Base-by-base conservation (phyloP, 106 monocot genomes). In the Acanthochlamys bracteata region DNA sequence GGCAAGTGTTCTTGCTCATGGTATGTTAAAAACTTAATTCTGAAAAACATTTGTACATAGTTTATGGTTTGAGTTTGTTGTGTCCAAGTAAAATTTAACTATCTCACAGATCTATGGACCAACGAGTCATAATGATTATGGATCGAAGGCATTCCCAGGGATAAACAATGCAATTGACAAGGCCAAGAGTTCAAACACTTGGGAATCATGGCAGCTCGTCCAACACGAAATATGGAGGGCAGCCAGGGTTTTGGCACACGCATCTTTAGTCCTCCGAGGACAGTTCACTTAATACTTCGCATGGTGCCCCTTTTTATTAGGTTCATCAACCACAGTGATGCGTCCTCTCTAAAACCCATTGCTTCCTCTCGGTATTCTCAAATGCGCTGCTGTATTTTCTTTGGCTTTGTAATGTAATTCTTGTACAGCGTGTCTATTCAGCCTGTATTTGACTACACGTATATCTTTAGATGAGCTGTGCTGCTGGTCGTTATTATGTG, bases 201-300 rank as follows among this genome's bases (percentile, higher is more conserved):
- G 67, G 3, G 59, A 82, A 25, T 79, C 89, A 8, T 82, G 76
- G 79, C 68, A 60, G 9, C 76, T 64, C 49, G 79, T 73, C 10
- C 89, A 85, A 54, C 89, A 79, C 66, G 89, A 85, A 56, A 60
- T 85, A 10, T 82, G 75, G 74, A 89, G 85, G 45, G 79, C 51
- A 17, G 73, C 89, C 20, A 76, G 89, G 68, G 82, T 60, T 24
- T 69, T 85, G 9, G 68, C 58, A 0, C 85, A 85, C 57, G 85
- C 79, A 12, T 71, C 79, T 7, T 56, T 69, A 11, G 79, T 89
- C 14, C 77, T 49, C 12, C 17, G 49, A 49, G 49, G 49, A 17
- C 15, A 49, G 17, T 49, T 10, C 15, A 49, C 49, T 49, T 49
- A 12, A 17, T 49, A 49, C 2, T 49, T 49, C 49, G 6, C 33